Conservation (phyloP, 2,329 filamentous ascomycete genomes). For the Fusarium succisae region DNA sequence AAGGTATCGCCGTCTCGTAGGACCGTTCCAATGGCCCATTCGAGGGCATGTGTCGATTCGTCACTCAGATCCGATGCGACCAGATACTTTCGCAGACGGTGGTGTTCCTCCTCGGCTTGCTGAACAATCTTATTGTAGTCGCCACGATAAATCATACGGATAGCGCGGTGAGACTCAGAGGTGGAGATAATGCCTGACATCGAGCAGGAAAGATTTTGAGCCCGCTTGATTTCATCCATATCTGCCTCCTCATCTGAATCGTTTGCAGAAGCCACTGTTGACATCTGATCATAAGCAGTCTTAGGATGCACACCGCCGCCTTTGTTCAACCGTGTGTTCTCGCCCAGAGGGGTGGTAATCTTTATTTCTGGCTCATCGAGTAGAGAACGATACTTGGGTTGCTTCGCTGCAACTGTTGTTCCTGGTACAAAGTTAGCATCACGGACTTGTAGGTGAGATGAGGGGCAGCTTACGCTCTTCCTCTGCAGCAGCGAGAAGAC, state of each 20-base stretch:
- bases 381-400: slow-evolving; percentile 65
- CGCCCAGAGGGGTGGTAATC: slow-evolving; percentile 69
- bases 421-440: slow-evolving; percentile 48
- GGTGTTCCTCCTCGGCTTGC: slow-evolving; percentile 80
- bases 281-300: slow-evolving; percentile 82
- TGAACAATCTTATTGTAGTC: slow-evolving; percentile 81
- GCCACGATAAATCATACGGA: slow-evolving; percentile 90
- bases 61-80: slow-evolving; percentile 96
- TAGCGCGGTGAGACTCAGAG: slow-evolving; percentile 79
- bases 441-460: not conserved
- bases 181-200: slow-evolving; percentile 83
- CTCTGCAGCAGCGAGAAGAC: slow-evolving; percentile 77
- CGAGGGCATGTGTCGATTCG: slow-evolving; percentile 92
- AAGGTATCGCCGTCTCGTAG: slow-evolving; percentile 93
- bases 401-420: slow-evolving; percentile 62
- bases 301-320: slow-evolving; percentile 74
- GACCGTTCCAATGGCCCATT: slow-evolving; percentile 97
- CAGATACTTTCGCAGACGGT: slow-evolving; percentile 86
- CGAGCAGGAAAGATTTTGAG: slow-evolving; percentile 83
- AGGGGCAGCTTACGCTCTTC: slow-evolving; percentile 73
- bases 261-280: slow-evolving; percentile 66
- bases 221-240: slow-evolving; percentile 83
- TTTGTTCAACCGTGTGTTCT: slow-evolving; percentile 65
- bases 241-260: slow-evolving; percentile 90
- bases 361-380: slow-evolving; percentile 73